These are phyloP conservation scores for Moniliella sp. DNA, from an alignment of 1,284 basidiomycete genomes.

Conservation along the genomic window DNA sequence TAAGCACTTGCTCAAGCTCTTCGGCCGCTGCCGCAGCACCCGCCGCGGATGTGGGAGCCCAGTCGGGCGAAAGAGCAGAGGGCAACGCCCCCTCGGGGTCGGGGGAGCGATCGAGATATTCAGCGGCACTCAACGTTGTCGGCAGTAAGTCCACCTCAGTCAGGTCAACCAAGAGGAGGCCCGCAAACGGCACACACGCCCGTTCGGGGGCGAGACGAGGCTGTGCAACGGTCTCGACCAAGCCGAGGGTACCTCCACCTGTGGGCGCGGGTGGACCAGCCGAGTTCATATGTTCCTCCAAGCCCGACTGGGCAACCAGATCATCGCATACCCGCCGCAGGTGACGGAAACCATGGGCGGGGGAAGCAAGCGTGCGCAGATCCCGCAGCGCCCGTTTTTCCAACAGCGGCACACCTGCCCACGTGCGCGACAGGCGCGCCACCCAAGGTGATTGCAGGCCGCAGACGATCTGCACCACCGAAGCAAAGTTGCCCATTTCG, in stretches of 20 bases:
- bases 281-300: slow-evolving; percentile 7
- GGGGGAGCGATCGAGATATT: slow-evolving; percentile 17
- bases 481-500: slow-evolving; percentile 54
- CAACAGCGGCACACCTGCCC: slow-evolving; percentile 49
- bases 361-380: slow-evolving; percentile 49
- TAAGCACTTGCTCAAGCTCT: slow-evolving; percentile 3
- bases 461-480: slow-evolving; percentile 57
- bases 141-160: slow-evolving; percentile 17
- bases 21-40: neutral
- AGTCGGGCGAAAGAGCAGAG: slow-evolving; percentile 1
- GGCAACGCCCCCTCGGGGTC: slow-evolving; percentile 1
- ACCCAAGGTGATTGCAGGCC: slow-evolving; percentile 57
- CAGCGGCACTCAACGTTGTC: slow-evolving; percentile 6
- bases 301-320: slow-evolving; percentile 7
- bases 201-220: too few relatives aligned
- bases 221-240: too few relatives aligned
- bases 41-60: neutral
- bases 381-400: slow-evolving; percentile 57
- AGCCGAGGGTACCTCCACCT: too few relatives aligned
- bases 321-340: slow-evolving; percentile 31
- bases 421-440: slow-evolving; percentile 47
- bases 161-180: slow-evolving; percentile 24
- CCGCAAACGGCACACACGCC: slow-evolving; percentile 22
- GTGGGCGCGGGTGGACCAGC: slow-evolving; percentile 3
- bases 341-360: slow-evolving; percentile 50